phyloP scores from a whole-genome alignment of 2,329 filamentous ascomycete species.

The Bimuria novae-zelandiae region DNA sequence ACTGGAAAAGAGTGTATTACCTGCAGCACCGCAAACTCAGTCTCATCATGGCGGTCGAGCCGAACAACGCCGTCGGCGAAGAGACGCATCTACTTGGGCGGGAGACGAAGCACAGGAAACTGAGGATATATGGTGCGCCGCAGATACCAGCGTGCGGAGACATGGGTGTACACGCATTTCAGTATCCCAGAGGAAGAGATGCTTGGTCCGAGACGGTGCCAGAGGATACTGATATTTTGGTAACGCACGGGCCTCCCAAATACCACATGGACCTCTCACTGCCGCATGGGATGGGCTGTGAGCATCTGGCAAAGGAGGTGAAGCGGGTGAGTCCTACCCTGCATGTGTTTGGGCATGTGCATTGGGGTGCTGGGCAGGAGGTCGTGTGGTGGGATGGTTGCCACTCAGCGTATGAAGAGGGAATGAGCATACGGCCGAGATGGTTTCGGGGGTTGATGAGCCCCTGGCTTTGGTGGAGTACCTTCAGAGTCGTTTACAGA shows the following conservation, averaged over 20 bases:
- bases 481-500: slow-evolving; percentile 56
- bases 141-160: slow-evolving; percentile 76
- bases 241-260: slow-evolving; percentile 81
- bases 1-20: slow-evolving; percentile 74
- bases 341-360: slow-evolving; percentile 86
- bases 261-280: slow-evolving; percentile 67
- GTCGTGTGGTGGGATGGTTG: slow-evolving; percentile 74
- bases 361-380: slow-evolving; percentile 73
- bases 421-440: slow-evolving; percentile 53
- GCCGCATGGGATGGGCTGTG: slow-evolving; percentile 69
- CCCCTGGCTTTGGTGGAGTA: slow-evolving; percentile 55
- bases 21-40: slow-evolving; percentile 71
- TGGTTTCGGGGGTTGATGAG: slow-evolving; percentile 46
- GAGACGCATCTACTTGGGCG: slow-evolving; percentile 28
- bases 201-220: slow-evolving; percentile 77
- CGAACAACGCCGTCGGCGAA: slow-evolving; percentile 4
- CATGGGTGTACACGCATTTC: slow-evolving; percentile 73
- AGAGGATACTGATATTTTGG: slow-evolving; percentile 72
- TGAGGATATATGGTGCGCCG: slow-evolving; percentile 80
- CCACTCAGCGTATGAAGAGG: slow-evolving; percentile 72
- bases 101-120: slow-evolving; percentile 48
- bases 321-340: slow-evolving; percentile 75
- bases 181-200: slow-evolving; percentile 68
- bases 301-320: slow-evolving; percentile 70
- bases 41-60: slow-evolving; percentile 54